These are phyloP conservation scores for Hyphopichia fennica DNA, from an alignment of 1,139 yeast species.

Conservation along the genomic window DNA sequence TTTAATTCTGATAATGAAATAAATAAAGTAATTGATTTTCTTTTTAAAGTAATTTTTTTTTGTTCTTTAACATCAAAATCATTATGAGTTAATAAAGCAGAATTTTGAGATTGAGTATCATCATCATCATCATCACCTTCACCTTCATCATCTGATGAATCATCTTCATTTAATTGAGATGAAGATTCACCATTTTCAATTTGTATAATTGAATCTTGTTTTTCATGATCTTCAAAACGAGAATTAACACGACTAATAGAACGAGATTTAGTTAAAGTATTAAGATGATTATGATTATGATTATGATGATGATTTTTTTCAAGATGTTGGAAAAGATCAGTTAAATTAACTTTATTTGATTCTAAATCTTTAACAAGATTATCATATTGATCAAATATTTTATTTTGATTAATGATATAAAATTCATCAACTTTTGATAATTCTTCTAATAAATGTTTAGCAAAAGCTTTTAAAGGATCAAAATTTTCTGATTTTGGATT, in stretches of 20 bases:
- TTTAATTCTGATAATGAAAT: slow-evolving; percentile 81
- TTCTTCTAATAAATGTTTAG: slow-evolving; percentile 54
- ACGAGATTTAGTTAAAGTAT: not conserved
- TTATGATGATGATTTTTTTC: slow-evolving; percentile 14
- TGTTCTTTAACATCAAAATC: slow-evolving; percentile 53
- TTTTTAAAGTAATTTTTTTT: slow-evolving; percentile 64
- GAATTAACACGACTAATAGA: not conserved
- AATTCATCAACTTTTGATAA: slow-evolving; percentile 57
- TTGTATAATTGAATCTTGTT: slow-evolving; percentile 18
- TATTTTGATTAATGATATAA: slow-evolving; percentile 48
- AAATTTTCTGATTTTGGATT: slow-evolving; percentile 19
- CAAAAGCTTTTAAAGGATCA: slow-evolving; percentile 53
- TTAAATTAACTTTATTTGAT: slow-evolving; percentile 27
- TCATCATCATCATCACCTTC: slow-evolving; percentile 47
- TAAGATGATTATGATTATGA: slow-evolving; percentile 24
- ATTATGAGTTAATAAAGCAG: slow-evolving; percentile 43
- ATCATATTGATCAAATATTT: slow-evolving; percentile 46
- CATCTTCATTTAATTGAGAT: slow-evolving; percentile 15
- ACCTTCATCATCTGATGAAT: slow-evolving; percentile 19
- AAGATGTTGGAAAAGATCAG: slow-evolving; percentile 26
- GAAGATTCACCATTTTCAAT: slow-evolving; percentile 11
- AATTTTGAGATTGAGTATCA: slow-evolving; percentile 29
- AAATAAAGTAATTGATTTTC: slow-evolving; percentile 63
- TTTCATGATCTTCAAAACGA: slow-evolving; percentile 13
- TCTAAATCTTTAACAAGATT: slow-evolving; percentile 42